These are phyloP conservation scores for Fusarium euwallaceae DNA, from an alignment of 2,329 filamentous ascomycete genomes.

Conservation along the genomic window DNA sequence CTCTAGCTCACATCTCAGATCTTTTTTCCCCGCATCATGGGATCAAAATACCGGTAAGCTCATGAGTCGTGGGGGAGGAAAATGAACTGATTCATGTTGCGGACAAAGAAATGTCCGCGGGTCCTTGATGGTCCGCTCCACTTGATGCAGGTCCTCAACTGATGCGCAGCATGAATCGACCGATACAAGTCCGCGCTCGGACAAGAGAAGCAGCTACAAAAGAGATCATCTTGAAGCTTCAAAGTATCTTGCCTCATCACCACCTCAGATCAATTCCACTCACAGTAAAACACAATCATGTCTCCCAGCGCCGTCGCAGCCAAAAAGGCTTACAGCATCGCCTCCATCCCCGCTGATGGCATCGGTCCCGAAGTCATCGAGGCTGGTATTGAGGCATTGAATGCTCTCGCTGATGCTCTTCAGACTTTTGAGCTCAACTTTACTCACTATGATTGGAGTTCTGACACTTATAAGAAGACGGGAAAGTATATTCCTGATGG, in stretches of 20 bases:
- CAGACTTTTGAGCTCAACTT: conserved; percentile 73
- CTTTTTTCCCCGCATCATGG: conserved; percentile 2
- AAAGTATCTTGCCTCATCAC: conserved; percentile 8
- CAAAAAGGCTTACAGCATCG: conserved; percentile 62
- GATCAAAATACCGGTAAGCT: neutral
- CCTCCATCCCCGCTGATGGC: conserved; percentile 73
- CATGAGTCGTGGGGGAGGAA: neutral
- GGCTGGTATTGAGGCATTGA: conserved; percentile 71
- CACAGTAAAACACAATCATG: conserved; percentile 24
- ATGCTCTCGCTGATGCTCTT: conserved; percentile 64
- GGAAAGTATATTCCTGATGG: conserved; percentile 64
- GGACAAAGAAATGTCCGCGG: conserved; percentile 31
- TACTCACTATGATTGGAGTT: conserved; percentile 75
- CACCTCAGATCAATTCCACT: neutral
- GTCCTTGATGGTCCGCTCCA: conserved; percentile 21
- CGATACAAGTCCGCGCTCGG: conserved; percentile 20
- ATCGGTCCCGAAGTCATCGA: conserved; percentile 74
- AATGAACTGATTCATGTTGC: neutral
- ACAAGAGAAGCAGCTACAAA: conserved; percentile 25
- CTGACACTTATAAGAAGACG: conserved; percentile 73
- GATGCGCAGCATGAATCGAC: conserved; percentile 22
- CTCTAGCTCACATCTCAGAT: neutral
- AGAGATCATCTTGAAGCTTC: conserved; percentile 17
- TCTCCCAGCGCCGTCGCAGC: conserved; percentile 38
- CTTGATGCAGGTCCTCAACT: neutral